Evolutionary conservation across 441 rosid genomes (phyloP).

Genomic region (Euphorbia celastroides): DNA sequence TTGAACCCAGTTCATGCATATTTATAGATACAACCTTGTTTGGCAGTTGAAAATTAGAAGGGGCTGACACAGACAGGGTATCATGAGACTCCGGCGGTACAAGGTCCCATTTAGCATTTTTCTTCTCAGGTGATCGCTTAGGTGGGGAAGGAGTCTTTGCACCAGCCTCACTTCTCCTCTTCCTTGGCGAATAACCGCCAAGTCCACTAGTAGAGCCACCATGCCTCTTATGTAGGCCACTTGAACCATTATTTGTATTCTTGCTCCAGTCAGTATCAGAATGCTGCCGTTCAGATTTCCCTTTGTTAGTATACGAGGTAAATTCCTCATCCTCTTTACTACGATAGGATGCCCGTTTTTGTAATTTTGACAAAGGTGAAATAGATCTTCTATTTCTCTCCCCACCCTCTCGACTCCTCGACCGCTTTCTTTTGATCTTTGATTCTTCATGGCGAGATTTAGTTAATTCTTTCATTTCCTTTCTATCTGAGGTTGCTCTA

Average conservation of each 20-base stretch:
- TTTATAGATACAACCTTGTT: constrained; percentile 35
- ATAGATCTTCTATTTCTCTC: constrained; percentile 46
- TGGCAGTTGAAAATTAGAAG: constrained; percentile 37
- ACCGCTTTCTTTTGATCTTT: constrained; percentile 54
- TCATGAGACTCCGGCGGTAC: constrained; percentile 37
- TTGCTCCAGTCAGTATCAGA: constrained; percentile 38
- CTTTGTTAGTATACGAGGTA: constrained; percentile 35
- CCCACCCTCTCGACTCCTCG: constrained; percentile 61
- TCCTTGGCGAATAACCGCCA: constrained; percentile 93
- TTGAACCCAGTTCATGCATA: constrained; percentile 33
- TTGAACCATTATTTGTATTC: constrained; percentile 37
- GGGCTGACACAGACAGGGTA: constrained; percentile 28
- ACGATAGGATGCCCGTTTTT: constrained; percentile 36
- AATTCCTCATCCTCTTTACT: constrained; percentile 40
- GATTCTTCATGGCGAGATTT: constrained; percentile 40
- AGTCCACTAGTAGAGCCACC: constrained; percentile 60
- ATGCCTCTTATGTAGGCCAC: constrained; percentile 46
- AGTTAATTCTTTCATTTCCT: constrained; percentile 41
- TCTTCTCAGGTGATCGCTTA: constrained; percentile 69
- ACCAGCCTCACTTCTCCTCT: constrained; percentile 62
- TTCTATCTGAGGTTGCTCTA: constrained; percentile 41
- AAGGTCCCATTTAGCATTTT: constrained; percentile 76
- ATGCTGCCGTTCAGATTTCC: constrained; percentile 44
- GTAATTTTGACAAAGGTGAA: constrained; percentile 47
- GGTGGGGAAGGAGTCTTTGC: constrained; percentile 66